Conservation (phyloP, 352 stramenopile species). For the Phytophthora fragariae region DNA sequence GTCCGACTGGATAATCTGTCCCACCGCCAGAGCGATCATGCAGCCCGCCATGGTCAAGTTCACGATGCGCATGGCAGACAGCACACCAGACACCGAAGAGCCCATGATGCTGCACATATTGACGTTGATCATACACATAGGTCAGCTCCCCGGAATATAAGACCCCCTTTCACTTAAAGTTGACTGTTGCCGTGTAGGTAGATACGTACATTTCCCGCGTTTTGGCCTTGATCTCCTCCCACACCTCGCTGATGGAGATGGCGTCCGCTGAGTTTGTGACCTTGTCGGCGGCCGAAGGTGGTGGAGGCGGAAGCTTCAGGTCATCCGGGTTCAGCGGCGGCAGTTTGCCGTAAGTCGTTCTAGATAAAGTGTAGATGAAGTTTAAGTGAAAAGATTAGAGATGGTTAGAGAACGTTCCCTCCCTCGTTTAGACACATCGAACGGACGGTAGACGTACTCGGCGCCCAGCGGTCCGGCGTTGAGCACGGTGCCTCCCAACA, state of each 20-base stretch:
- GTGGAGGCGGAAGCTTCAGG: conserved; percentile 80
- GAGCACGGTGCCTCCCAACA: conserved; percentile 70
- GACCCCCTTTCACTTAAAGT: conserved; percentile 1
- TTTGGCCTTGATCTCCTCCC: conserved; percentile 86
- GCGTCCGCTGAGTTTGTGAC: conserved; percentile 63
- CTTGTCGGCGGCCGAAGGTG: conserved; percentile 80
- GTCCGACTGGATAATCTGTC: conserved; percentile 72
- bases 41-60: conserved; percentile 78
- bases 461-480: conserved; percentile 67
- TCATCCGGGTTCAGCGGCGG: conserved; percentile 88
- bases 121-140: not conserved
- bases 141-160: not conserved
- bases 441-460: conserved; percentile 45
- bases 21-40: conserved; percentile 80
- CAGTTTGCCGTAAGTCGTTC: conserved; percentile 78
- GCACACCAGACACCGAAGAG: conserved; percentile 81
- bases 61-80: conserved; percentile 78
- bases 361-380: conserved; percentile 21
- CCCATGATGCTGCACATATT: conserved; percentile 65
- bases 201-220: conserved; percentile 75
- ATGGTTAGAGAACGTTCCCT: conserved; percentile 38
- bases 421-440: conserved; percentile 10
- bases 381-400: not conserved
- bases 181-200: not conserved
- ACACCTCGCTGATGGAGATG: conserved; percentile 88